Percentiles rank a stretch among this genome's conserved stretches.
Conservation (phyloP, 2,329 filamentous ascomycete genomes). For the Triangularia setosa region DNA sequence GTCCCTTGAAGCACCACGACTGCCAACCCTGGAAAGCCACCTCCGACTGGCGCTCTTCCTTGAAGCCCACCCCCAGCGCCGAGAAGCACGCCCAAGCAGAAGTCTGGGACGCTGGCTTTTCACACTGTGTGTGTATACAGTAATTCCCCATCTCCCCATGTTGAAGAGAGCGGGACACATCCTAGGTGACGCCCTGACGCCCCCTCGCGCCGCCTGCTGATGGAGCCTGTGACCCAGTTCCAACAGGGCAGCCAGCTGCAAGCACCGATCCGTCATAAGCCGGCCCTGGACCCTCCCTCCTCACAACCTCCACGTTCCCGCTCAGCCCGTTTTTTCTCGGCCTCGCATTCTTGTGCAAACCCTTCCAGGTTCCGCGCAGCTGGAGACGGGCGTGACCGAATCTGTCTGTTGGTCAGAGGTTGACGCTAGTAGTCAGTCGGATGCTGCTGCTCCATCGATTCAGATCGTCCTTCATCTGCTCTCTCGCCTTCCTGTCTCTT, state of each 20-base stretch:
- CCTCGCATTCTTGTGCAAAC: constrained; percentile 5
- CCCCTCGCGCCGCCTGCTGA: not conserved
- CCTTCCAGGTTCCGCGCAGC: not conserved
- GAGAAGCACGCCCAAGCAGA: not conserved
- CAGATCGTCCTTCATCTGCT: not conserved
- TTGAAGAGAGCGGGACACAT: not conserved
- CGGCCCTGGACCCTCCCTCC: constrained; percentile 4
- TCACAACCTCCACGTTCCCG: constrained; percentile 1
- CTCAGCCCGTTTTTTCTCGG: constrained; percentile 3
- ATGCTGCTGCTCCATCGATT: not conserved
- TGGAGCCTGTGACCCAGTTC: constrained; percentile 23
- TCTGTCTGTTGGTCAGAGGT: not conserved
- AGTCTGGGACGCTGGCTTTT: not conserved
- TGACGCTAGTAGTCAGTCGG: not conserved
- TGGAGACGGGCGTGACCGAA: not conserved
- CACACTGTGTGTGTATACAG: constrained; percentile 8
- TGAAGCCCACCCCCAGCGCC: not conserved
- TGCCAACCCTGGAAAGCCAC: not conserved
- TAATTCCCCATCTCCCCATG: not conserved
- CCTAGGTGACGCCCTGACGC: not conserved
- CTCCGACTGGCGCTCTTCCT: not conserved
- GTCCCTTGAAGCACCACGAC: constrained; percentile 11
- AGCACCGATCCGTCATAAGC: constrained; percentile 24
- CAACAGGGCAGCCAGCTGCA: constrained; percentile 8
- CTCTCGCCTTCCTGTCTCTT: not conserved